These are phyloP conservation scores for Brassica rapa DNA, from an alignment of 345 rosid species.

Conservation along the genomic window DNA sequence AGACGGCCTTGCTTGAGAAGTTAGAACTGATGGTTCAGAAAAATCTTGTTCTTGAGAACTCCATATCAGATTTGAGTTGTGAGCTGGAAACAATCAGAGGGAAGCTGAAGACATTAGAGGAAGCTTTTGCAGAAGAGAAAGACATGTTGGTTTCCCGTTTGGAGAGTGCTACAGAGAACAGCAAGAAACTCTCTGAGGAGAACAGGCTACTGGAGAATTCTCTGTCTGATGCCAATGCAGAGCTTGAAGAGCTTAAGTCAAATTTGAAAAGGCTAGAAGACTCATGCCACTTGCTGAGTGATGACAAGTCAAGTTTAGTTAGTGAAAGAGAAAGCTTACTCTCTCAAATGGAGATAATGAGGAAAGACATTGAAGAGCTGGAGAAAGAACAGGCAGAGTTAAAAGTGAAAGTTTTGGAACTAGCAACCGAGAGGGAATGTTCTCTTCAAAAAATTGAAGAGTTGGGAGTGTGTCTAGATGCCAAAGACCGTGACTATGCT, in stretches of 20 bases:
- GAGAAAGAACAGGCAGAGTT: constrained; percentile 56
- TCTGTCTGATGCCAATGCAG: constrained; percentile 69
- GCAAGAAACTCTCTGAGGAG: constrained; percentile 62
- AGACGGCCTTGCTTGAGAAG: constrained; percentile 59
- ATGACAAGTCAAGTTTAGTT: constrained; percentile 60
- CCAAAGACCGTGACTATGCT: constrained; percentile 58
- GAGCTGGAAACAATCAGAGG: constrained; percentile 77
- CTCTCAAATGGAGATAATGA: constrained; percentile 56
- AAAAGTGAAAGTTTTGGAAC: constrained; percentile 46
- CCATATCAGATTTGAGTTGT: constrained; percentile 78
- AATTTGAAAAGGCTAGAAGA: constrained; percentile 64
- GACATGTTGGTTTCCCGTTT: constrained; percentile 56
- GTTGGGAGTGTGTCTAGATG: constrained; percentile 51
- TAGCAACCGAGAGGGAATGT: constrained; percentile 65
- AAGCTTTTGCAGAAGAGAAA: constrained; percentile 61
- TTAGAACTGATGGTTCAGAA: constrained; percentile 77
- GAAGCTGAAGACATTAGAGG: constrained; percentile 68
- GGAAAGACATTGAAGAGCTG: constrained; percentile 54
- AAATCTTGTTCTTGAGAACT: constrained; percentile 78
- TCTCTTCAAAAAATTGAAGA: constrained; percentile 54
- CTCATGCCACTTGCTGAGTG: constrained; percentile 57
- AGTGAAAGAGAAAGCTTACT: constrained; percentile 54
- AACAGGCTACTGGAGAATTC: constrained; percentile 70
- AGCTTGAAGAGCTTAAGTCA: constrained; percentile 61
- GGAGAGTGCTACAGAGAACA: constrained; percentile 52